These are phyloP conservation scores for Tuber brumale DNA, from an alignment of 495 filamentous ascomycete genomes.

Conservation along the genomic window DNA sequence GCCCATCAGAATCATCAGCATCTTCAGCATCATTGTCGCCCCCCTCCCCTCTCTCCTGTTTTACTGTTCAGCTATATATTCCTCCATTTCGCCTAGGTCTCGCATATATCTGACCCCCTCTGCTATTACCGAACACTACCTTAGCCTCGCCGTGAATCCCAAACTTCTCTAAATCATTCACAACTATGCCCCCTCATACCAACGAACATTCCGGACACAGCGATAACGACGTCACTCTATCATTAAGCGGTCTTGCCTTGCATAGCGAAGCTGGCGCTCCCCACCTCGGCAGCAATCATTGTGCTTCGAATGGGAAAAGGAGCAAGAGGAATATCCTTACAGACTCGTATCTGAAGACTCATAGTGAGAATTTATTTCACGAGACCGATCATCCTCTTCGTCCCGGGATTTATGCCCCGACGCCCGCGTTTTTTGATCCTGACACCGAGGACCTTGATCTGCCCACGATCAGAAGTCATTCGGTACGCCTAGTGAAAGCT, in stretches of 20 bases:
- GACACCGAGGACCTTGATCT: conserved; percentile 75
- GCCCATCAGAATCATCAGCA: neutral
- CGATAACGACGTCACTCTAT: conserved; percentile 19
- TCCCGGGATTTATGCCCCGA: conserved; percentile 80
- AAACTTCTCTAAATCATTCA: neutral
- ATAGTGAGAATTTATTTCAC: conserved; percentile 17
- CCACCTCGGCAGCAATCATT: conserved; percentile 18
- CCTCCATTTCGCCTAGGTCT: conserved; percentile 5
- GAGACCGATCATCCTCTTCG: conserved; percentile 55
- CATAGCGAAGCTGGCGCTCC: conserved; percentile 33
- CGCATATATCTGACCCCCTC: neutral
- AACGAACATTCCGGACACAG: conserved; percentile 27
- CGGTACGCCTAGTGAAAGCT: conserved; percentile 71
- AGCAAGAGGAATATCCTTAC: conserved; percentile 15
- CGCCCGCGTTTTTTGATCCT: conserved; percentile 83
- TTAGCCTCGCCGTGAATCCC: neutral
- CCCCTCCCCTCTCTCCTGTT: neutral
- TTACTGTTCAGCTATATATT: conserved; percentile 9
- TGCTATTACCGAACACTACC: neutral
- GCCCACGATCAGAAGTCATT: conserved; percentile 63
- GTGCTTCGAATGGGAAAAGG: conserved; percentile 21
- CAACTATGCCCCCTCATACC: conserved; percentile 37
- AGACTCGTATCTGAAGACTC: neutral
- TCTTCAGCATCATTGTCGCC: neutral
- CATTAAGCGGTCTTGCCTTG: conserved; percentile 26